Conservation (phyloP, 139 green algal genomes). For the Micractinium conductrix region DNA sequence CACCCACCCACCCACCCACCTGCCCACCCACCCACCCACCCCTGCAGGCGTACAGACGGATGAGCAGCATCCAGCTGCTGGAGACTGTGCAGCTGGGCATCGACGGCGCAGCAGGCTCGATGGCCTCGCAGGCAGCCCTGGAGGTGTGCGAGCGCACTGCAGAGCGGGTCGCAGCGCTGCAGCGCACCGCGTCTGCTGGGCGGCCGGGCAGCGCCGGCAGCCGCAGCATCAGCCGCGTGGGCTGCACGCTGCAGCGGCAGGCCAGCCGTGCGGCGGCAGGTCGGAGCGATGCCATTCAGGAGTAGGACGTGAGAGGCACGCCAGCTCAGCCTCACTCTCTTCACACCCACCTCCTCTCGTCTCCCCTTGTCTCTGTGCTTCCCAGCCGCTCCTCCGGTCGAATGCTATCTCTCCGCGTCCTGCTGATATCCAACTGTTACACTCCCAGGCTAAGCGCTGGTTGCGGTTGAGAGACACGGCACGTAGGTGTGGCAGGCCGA, state of each 20-base stretch:
- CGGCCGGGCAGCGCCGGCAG: not conserved
- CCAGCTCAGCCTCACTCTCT: not conserved
- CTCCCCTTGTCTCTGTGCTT: too few species aligned
- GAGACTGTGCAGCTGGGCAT: not conserved
- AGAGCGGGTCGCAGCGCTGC: not conserved
- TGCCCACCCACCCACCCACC: too few species aligned
- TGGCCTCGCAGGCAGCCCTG: constrained; percentile 5
- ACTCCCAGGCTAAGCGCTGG: too few species aligned
- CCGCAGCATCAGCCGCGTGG: not conserved
- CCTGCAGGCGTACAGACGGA: not conserved
- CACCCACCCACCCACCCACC: too few species aligned
- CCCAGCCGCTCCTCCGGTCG: too few species aligned
- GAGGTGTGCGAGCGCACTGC: not conserved
- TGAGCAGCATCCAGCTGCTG: constrained; percentile 16
- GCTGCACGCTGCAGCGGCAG: not conserved
- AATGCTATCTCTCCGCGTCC: too few species aligned
- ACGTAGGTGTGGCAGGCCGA: not conserved
- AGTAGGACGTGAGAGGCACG: not conserved
- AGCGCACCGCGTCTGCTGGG: not conserved
- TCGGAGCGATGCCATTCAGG: not conserved
- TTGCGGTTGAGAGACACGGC: not conserved
- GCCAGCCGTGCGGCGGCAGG: not conserved
- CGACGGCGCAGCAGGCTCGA: not conserved
- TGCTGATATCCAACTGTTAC: too few species aligned
- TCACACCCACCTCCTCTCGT: too few species aligned